These are phyloP conservation scores for Aspergillus cristatus DNA, from an alignment of 495 filamentous ascomycete species.

Conservation along the genomic window DNA sequence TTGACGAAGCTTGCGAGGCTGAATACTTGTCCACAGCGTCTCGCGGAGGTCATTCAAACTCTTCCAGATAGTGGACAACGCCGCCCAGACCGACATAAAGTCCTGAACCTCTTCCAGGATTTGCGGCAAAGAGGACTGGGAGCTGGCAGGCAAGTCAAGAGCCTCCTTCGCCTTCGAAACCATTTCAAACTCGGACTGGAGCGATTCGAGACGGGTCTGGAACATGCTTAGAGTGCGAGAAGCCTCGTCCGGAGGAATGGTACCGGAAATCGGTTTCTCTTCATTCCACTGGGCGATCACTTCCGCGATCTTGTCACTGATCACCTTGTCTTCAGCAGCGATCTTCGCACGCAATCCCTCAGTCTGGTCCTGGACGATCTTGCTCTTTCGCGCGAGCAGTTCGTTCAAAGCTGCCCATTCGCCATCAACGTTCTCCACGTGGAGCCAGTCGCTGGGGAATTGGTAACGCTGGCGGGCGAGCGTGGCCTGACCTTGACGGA, in stretches of 20 bases:
- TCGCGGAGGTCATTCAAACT: slow-evolving; percentile 90
- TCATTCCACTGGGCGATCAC: slow-evolving; percentile 81
- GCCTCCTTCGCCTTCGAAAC: slow-evolving; percentile 95
- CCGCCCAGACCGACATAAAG: slow-evolving; percentile 97
- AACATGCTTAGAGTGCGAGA: slow-evolving; percentile 71
- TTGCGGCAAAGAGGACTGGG: slow-evolving; percentile 64
- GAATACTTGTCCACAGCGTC: slow-evolving; percentile 82
- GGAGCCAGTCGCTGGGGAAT: slow-evolving; percentile 86
- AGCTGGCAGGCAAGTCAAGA: slow-evolving; percentile 71
- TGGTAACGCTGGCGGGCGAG: slow-evolving; percentile 84
- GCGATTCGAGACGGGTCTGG: slow-evolving; percentile 66
- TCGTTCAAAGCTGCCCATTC: slow-evolving; percentile 91
- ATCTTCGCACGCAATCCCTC: slow-evolving; percentile 96
- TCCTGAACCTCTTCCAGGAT: slow-evolving; percentile 96
- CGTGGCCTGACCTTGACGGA: slow-evolving; percentile 88
- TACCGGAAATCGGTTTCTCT: slow-evolving; percentile 93
- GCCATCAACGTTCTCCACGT: slow-evolving; percentile 85
- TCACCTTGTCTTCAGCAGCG: slow-evolving; percentile 81
- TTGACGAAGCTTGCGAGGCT: slow-evolving; percentile 81
- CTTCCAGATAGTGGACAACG: slow-evolving; percentile 92
- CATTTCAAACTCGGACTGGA: slow-evolving; percentile 85
- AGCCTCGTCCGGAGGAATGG: slow-evolving; percentile 78
- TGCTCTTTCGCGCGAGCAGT: slow-evolving; percentile 76
- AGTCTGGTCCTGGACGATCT: slow-evolving; percentile 90
- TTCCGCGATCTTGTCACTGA: slow-evolving; percentile 76